A percentile compares a stretch with the other conserved stretches of the same genome.
These are phyloP conservation scores for Plasmopara halstedii DNA, from an alignment of 352 stramenopile species.

Conservation along the genomic window DNA sequence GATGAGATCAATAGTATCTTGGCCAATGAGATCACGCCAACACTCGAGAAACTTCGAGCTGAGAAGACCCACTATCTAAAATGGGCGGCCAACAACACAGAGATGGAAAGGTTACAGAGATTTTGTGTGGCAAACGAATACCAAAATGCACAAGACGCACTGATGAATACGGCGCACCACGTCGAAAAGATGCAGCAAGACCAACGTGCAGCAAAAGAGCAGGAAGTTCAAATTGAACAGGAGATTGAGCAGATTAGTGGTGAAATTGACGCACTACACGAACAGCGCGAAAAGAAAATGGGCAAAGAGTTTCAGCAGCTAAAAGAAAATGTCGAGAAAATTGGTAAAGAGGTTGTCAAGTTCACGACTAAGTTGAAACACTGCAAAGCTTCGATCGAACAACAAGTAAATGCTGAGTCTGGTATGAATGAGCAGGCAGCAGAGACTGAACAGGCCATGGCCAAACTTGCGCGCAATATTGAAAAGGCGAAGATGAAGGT, in stretches of 20 bases:
- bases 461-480: conserved; percentile 81
- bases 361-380: conserved; percentile 78
- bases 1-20: conserved; percentile 98
- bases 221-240: conserved; percentile 43
- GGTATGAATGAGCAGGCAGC: conserved; percentile 59
- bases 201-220: conserved; percentile 56
- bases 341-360: conserved; percentile 80
- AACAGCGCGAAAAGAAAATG: conserved; percentile 76
- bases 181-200: conserved; percentile 86
- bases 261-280: conserved; percentile 78
- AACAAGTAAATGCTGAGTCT: conserved; percentile 51
- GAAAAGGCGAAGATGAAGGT: conserved; percentile 59
- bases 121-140: conserved; percentile 97
- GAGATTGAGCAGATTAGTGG: conserved; percentile 77
- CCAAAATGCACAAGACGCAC: conserved; percentile 79
- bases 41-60: conserved; percentile 94
- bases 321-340: conserved; percentile 71
- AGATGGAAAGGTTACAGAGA: conserved; percentile 95
- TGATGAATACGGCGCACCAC: conserved; percentile 83
- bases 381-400: conserved; percentile 58
- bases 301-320: conserved; percentile 76
- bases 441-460: conserved; percentile 72
- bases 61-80: conserved; percentile 98
- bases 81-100: conserved; percentile 97
- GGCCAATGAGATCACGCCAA: conserved; percentile 98